A percentile compares a stretch with the other conserved stretches of the same genome.
These are phyloP conservation scores for Aspergillaceae sp. DNA, from an alignment of 2,329 filamentous ascomycete species.

Conservation along the genomic window DNA sequence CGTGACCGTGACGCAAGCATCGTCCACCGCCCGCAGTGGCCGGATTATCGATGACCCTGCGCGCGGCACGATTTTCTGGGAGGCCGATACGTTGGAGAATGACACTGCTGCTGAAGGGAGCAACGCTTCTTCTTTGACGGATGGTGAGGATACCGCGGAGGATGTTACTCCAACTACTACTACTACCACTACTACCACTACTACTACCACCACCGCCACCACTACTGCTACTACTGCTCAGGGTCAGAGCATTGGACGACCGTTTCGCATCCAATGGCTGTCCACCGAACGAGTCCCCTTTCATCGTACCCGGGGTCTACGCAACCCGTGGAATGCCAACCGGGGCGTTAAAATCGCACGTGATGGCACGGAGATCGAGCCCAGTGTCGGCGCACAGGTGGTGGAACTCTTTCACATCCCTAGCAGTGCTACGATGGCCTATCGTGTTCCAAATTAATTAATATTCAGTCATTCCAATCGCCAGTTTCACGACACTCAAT, in stretches of 20 bases:
- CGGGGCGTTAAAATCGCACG: constrained; percentile 92
- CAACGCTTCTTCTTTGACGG: constrained; percentile 32
- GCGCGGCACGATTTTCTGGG: constrained; percentile 96
- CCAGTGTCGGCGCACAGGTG: constrained; percentile 65
- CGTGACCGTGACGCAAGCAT: constrained; percentile 70
- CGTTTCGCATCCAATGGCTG: constrained; percentile 84
- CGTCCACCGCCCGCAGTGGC: constrained; percentile 67
- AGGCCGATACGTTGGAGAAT: constrained; percentile 53
- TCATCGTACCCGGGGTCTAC: constrained; percentile 73
- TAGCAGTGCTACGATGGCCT: background rate
- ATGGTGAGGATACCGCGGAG: constrained; percentile 32
- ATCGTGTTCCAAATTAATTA: background rate
- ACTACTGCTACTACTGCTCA: too few relatives aligned
- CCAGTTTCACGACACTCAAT: too few relatives aligned
- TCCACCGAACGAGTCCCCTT: constrained; percentile 78
- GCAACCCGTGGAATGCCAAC: constrained; percentile 93
- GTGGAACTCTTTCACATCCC: constrained; percentile 66
- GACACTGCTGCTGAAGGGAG: constrained; percentile 23
- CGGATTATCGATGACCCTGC: constrained; percentile 87
- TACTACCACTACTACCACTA: background rate
- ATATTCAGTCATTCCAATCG: too few relatives aligned
- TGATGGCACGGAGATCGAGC: constrained; percentile 88
- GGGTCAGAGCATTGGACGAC: constrained; percentile 72
- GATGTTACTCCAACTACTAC: background rate
- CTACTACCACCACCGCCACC: too few relatives aligned